These are phyloP conservation scores for Gossypium thurberi DNA, from an alignment of 345 rosid species.

Conservation along the genomic window DNA sequence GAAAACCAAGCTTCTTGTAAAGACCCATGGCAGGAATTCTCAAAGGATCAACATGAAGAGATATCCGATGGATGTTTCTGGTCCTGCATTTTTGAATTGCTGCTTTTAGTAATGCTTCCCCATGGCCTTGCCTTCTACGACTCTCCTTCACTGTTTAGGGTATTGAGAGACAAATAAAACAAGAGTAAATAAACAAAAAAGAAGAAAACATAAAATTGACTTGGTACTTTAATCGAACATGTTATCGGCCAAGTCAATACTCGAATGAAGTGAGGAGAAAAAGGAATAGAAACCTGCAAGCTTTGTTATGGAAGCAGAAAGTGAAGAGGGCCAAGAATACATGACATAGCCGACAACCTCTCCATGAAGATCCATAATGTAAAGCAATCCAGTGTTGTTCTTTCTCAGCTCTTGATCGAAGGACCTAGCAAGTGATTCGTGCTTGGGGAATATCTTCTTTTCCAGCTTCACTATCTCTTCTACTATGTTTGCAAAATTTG, in stretches of 20 bases:
- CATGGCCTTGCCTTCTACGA: constrained; percentile 56
- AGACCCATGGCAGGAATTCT: constrained; percentile 59
- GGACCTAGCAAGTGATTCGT: constrained; percentile 63
- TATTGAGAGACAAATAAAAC: neutral
- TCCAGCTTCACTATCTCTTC: constrained; percentile 67
- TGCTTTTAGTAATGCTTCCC: constrained; percentile 60
- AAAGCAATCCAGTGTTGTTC: constrained; percentile 65
- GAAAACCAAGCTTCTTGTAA: constrained; percentile 70
- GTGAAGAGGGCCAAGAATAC: constrained; percentile 72
- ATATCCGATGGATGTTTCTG: constrained; percentile 55
- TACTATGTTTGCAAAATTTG: constrained; percentile 32
- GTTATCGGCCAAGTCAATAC: constrained; percentile 5
- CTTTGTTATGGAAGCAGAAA: constrained; percentile 64
- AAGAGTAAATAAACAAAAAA: neutral
- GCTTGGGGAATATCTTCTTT: constrained; percentile 69
- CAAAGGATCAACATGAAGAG: constrained; percentile 73
- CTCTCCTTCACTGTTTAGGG: constrained; percentile 56
- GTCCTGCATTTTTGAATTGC: constrained; percentile 63
- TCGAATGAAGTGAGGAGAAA: neutral
- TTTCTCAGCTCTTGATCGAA: constrained; percentile 67
- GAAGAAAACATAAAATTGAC: neutral
- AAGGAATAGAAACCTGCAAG: constrained; percentile 53
- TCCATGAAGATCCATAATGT: constrained; percentile 26
- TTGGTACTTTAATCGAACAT: constrained; percentile 46
- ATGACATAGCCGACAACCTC: constrained; percentile 57